Conservation (phyloP, 139 green algal species). For the Cymbomonas tetramitiformis region DNA sequence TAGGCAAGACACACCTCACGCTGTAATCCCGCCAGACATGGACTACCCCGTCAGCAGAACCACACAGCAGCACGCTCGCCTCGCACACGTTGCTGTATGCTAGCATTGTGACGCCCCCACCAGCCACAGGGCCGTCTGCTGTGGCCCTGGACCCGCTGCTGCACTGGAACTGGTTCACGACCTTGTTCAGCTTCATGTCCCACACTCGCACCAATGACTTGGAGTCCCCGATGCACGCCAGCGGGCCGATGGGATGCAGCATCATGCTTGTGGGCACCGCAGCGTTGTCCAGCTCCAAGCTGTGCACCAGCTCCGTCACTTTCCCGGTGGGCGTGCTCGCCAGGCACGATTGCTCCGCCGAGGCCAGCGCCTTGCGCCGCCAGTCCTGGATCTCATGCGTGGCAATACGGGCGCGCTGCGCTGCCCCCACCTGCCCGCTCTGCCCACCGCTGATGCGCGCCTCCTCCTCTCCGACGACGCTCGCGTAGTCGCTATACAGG, state of each 20-base stretch:
- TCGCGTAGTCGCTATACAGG: no score
- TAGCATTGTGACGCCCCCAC: no score
- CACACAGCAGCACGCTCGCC: neutral
- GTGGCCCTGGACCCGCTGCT: neutral
- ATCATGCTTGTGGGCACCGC: neutral
- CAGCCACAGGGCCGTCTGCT: neutral
- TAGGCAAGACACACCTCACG: no score
- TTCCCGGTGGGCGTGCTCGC: no score
- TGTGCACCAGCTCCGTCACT: constrained; percentile 4
- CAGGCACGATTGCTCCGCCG: no score
- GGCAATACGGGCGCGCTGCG: no score
- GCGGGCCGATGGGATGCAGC: constrained; percentile 1
- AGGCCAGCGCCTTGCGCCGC: no score
- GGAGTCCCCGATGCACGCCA: neutral
- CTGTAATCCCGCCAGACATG: constrained; percentile 16
- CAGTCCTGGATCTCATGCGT: no score
- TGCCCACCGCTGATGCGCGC: no score
- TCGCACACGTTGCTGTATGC: constrained; percentile 20
- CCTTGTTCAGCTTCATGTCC: neutral
- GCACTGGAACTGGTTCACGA: constrained; percentile 6
- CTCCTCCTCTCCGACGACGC: no score
- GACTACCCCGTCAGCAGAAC: constrained; percentile 6
- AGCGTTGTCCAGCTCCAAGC: neutral
- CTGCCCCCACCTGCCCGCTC: no score
- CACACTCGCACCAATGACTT: neutral